Percentiles rank a stretch among this genome's conserved stretches.
Conservation (phyloP, 192 early-diverging fungal genomes). For the Backusella tarrabulga region DNA sequence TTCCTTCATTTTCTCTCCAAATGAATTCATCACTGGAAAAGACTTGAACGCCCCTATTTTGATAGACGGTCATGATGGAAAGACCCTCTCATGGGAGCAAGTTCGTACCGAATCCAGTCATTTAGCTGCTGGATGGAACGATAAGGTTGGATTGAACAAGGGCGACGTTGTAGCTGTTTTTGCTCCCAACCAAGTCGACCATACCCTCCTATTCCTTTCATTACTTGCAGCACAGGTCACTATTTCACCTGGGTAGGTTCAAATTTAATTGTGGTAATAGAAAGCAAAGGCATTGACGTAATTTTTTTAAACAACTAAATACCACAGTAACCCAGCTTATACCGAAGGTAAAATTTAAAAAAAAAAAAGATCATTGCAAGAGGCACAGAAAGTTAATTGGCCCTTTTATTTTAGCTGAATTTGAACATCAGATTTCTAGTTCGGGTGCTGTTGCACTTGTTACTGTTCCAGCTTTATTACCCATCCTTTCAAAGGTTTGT, state of each 20-base stretch:
- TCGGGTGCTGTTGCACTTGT: constrained; percentile 67
- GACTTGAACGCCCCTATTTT: constrained; percentile 7
- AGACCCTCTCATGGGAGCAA: constrained; percentile 14
- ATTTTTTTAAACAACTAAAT: neutral
- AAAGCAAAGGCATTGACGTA: neutral
- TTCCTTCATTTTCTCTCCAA: constrained; percentile 23
- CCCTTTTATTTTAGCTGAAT: constrained; percentile 21
- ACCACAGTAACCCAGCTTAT: constrained; percentile 17
- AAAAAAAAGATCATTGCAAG: neutral
- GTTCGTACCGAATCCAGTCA: constrained; percentile 12
- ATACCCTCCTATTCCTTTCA: constrained; percentile 57
- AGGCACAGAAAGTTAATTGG: neutral
- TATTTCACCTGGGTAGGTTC: constrained; percentile 55
- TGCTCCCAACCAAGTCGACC: constrained; percentile 68
- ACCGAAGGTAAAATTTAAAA: constrained; percentile 6
- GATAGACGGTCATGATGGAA: constrained; percentile 16
- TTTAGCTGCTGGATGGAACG: constrained; percentile 52
- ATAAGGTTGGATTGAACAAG: constrained; percentile 50
- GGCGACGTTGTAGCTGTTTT: constrained; percentile 73
- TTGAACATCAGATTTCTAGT: constrained; percentile 72
- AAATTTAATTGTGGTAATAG: neutral
- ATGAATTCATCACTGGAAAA: constrained; percentile 18
- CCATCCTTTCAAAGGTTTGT: constrained; percentile 37
- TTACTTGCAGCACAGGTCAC: constrained; percentile 64
- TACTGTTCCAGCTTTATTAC: constrained; percentile 39